Base-by-base conservation (phyloP, 2,329 filamentous ascomycete genomes). In the Tolypocladium ovalisporum region DNA sequence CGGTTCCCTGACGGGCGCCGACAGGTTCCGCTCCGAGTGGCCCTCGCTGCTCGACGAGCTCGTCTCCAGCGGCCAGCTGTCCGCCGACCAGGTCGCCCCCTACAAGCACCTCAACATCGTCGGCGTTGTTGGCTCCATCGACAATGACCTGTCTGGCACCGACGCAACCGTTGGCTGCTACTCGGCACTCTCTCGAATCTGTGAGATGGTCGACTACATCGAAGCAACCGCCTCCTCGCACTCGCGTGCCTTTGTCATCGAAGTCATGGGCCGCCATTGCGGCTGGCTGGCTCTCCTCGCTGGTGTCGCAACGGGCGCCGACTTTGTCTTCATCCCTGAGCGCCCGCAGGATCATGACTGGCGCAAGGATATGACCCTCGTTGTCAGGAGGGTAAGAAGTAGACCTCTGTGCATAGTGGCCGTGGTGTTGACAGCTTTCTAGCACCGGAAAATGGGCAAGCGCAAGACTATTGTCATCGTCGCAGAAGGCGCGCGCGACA, bases 161-260 rank as follows among this genome's bases (percentile, higher is more conserved):
- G 94, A 99, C 73, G 93, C 94, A 59, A 99, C 94, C 36, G 97
- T 99, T 70, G 94, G 94, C 57, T 95, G 90, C 71, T 97, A 96
- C 76, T 96, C 92, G 49, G 94, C 94, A 29, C 82, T 99, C 57
- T 85, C 88, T 53, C 86, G 93, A 59, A 96, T 99, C 65, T 97
- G 93, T 75, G 89, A 97, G 70, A 90, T 93, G 68, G 90, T 99
- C 58, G 94, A 99, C 76, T 93, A 91, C 68, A 96, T 99, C 65
- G 93, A 99, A 73, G 92, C 93, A 24, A 97, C 94, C 0, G 93
- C 93, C 55, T 87, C 86, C 40, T 97, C 92, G 34, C 94, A 99
- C 73, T 95, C 96, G 62, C 83, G 94, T 65, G 94, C 94, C 42
- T 99, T 99, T 72, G 92, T 99, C 58, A 89, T 99, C 61, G 94